These are phyloP conservation scores for Leptodontidium sp. DNA, from an alignment of 2,329 filamentous ascomycete genomes.

Conservation along the genomic window DNA sequence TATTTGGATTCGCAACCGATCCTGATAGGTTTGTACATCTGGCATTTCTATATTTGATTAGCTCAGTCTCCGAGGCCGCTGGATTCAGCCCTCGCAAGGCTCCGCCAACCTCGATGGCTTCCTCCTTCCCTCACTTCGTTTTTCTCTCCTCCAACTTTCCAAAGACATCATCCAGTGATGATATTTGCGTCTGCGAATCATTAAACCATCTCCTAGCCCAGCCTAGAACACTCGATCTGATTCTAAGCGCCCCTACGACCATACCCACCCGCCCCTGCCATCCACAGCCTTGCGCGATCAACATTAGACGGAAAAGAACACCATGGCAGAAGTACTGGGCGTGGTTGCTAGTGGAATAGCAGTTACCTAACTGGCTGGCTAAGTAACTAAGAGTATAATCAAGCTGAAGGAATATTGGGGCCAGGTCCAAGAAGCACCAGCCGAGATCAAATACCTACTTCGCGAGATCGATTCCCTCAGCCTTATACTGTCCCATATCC, in stretches of 20 bases:
- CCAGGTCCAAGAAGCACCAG: constrained; percentile 32
- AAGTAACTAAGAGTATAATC: constrained; percentile 25
- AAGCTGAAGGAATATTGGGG: constrained; percentile 34
- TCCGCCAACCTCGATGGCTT: not conserved
- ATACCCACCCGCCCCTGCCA: not conserved
- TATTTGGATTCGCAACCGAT: not conserved
- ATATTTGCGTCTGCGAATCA: not conserved
- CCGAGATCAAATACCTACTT: constrained; percentile 23
- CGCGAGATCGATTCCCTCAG: constrained; percentile 27
- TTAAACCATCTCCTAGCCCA: not conserved
- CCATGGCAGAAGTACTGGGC: constrained; percentile 28
- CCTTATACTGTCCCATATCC: constrained; percentile 23
- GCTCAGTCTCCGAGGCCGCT: not conserved
- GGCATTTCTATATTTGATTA: not conserved
- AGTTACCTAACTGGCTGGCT: constrained; percentile 25
- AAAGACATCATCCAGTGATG: not conserved
- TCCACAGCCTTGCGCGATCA: not conserved
- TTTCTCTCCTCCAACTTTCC: not conserved
- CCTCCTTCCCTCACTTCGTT: not conserved
- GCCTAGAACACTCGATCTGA: not conserved
- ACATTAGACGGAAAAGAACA: not conserved
- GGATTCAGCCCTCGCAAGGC: constrained; percentile 2
- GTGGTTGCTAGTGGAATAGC: constrained; percentile 28
- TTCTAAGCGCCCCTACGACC: not conserved
- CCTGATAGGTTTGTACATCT: not conserved